Percentiles rank a stretch among this genome's conserved stretches.
Evolutionary conservation across 805 yeast genomes (phyloP).

Genomic region (Saccharomycopsis oosterbeekiorum): DNA sequence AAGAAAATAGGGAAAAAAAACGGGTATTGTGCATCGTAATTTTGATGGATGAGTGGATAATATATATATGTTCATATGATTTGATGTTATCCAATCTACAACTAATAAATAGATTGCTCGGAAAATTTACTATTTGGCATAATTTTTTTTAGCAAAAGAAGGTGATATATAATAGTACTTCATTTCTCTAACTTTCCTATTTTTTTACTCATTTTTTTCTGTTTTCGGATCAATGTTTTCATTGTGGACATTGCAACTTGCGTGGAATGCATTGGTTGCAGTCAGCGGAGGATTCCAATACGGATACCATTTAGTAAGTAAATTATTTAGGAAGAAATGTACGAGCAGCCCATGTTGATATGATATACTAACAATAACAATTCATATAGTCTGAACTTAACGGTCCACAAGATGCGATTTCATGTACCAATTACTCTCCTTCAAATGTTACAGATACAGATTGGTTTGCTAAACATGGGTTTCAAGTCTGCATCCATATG

Average conservation of each 20-base stretch:
- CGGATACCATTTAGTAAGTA: constrained; percentile 71
- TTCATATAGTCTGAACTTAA: constrained; percentile 59
- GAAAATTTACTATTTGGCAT: no score
- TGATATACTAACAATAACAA: not conserved
- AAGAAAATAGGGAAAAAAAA: no score
- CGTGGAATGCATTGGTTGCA: constrained; percentile 42
- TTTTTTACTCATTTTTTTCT: not conserved
- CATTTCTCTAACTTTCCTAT: not conserved
- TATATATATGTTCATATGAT: no score
- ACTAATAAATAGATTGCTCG: no score
- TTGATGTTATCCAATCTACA: no score
- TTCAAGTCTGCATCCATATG: constrained; percentile 43
- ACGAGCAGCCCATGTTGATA: not conserved
- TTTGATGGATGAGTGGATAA: no score
- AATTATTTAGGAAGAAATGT: not conserved
- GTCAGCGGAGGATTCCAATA: constrained; percentile 79
- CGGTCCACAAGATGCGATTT: constrained; percentile 69
- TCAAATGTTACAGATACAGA: constrained; percentile 21
- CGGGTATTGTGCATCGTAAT: no score
- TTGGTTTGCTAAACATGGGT: constrained; percentile 31
- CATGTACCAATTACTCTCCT: constrained; percentile 35
- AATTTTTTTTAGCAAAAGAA: no score
- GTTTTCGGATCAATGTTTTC: not conserved
- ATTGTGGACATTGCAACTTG: constrained; percentile 27
- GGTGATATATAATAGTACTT: no score